Evolutionary conservation across 805 yeast species (phyloP).

Genomic region (Starmerella tilneyi): DNA sequence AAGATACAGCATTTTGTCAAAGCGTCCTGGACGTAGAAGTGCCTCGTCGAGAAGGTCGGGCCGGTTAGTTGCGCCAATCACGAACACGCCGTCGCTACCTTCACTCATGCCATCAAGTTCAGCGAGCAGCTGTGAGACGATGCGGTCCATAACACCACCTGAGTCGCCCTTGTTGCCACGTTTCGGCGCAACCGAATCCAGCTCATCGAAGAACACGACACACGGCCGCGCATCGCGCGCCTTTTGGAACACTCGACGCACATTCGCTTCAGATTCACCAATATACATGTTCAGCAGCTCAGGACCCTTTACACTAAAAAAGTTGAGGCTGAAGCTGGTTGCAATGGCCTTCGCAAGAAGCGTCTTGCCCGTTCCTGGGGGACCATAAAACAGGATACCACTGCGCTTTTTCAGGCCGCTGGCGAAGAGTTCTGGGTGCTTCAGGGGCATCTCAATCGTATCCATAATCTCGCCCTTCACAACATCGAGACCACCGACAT

Average conservation of each 20-base stretch:
- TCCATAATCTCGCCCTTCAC: constrained; percentile 90
- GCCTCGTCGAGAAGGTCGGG: constrained; percentile 96
- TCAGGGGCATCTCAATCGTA: constrained; percentile 90
- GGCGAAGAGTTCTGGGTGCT: constrained; percentile 79
- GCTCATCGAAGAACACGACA: constrained; percentile 92
- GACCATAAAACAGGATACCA: constrained; percentile 92
- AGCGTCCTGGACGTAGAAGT: constrained; percentile 82
- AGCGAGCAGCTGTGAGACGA: constrained; percentile 87
- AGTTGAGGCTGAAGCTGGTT: constrained; percentile 84
- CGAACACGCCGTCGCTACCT: constrained; percentile 84
- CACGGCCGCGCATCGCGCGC: constrained; percentile 97
- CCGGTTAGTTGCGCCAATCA: constrained; percentile 96
- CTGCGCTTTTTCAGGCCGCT: constrained; percentile 87
- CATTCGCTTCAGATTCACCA: constrained; percentile 97
- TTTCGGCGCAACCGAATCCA: constrained; percentile 96
- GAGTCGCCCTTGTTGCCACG: constrained; percentile 98
- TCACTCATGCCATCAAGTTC: constrained; percentile 90
- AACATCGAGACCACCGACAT: constrained; percentile 86
- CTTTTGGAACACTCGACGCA: constrained; percentile 81
- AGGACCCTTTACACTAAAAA: constrained; percentile 95
- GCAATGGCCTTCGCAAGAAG: constrained; percentile 95
- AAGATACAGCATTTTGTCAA: constrained; percentile 86
- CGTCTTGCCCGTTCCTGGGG: constrained; percentile 98
- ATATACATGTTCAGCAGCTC: constrained; percentile 94
- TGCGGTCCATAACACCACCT: constrained; percentile 98